These are phyloP conservation scores for Lichenothelia convexa DNA, from an alignment of 495 filamentous ascomycete genomes.

Conservation along the genomic window DNA sequence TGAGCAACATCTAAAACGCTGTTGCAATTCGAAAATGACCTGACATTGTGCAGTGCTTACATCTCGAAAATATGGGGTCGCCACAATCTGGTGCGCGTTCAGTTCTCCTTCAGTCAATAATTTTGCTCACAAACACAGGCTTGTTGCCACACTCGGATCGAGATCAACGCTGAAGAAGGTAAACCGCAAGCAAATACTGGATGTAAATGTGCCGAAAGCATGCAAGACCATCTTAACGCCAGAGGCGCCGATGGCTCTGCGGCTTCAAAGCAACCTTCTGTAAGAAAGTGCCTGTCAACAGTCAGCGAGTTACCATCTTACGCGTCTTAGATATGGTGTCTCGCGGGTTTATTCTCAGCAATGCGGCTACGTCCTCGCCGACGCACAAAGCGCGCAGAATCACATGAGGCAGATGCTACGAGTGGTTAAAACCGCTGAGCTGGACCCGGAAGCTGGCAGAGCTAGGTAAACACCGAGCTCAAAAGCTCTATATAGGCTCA, in stretches of 20 bases:
- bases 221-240: constrained; percentile 74
- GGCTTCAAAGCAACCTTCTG: constrained; percentile 80
- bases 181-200: constrained; percentile 70
- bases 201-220: constrained; percentile 71
- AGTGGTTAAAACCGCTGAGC: constrained; percentile 30
- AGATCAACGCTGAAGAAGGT: constrained; percentile 55
- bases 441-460: constrained; percentile 57
- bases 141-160: constrained; percentile 76
- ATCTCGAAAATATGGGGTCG: constrained; percentile 72
- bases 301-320: neutral
- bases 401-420: constrained; percentile 50
- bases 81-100: constrained; percentile 84
- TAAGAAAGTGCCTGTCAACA: constrained; percentile 16
- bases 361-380: constrained; percentile 64
- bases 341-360: constrained; percentile 74
- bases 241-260: constrained; percentile 73
- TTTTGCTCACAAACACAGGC: constrained; percentile 32
- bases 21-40: neutral
- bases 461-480: constrained; percentile 36
- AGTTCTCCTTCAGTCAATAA: no score
- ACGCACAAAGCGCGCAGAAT: constrained; percentile 58
- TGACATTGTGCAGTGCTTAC: constrained; percentile 50
- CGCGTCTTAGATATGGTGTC: constrained; percentile 47
- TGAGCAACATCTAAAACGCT: constrained; percentile 16
- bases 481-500: neutral